phyloP scores from a whole-genome alignment of 139 green algal species.

The Micractinium conductrix region DNA sequence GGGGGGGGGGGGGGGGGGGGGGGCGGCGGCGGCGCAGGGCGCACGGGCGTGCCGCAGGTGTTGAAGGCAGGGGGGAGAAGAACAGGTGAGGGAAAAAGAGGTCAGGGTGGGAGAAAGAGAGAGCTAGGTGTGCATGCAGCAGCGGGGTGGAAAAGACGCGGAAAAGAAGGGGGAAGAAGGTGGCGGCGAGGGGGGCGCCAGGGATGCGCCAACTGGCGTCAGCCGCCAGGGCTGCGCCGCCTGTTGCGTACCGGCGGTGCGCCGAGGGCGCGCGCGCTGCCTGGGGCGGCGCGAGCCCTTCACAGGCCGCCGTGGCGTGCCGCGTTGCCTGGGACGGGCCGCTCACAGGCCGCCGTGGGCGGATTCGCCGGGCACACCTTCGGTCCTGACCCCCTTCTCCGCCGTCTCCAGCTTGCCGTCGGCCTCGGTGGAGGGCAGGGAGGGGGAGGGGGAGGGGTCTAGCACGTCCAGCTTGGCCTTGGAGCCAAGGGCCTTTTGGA shows the following conservation, averaged over 20 bases:
- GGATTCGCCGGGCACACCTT: background rate
- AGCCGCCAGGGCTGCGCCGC: no score
- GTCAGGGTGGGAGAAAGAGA: background rate
- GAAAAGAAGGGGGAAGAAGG: no score
- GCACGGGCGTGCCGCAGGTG: background rate
- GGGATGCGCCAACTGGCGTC: no score
- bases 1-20: background rate
- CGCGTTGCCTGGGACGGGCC: no score
- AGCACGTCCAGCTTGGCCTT: background rate
- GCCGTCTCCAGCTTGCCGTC: constrained; percentile 8
- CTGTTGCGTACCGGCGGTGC: background rate
- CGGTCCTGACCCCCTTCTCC: background rate
- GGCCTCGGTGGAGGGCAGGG: background rate
- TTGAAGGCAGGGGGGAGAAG: background rate
- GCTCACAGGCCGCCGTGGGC: constrained; percentile 17
- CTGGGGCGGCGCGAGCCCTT: no score
- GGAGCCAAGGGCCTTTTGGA: constrained; percentile 20
- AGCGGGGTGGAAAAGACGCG: no score
- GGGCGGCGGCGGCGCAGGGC: background rate
- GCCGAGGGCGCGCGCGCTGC: no score
- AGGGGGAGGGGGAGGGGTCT: background rate
- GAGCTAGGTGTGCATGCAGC: background rate
- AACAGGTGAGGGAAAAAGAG: background rate
- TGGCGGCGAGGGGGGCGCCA: no score
- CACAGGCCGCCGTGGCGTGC: no score